phyloP scores from a whole-genome alignment of 352 stramenopile species.

The Plasmopara muralis region DNA sequence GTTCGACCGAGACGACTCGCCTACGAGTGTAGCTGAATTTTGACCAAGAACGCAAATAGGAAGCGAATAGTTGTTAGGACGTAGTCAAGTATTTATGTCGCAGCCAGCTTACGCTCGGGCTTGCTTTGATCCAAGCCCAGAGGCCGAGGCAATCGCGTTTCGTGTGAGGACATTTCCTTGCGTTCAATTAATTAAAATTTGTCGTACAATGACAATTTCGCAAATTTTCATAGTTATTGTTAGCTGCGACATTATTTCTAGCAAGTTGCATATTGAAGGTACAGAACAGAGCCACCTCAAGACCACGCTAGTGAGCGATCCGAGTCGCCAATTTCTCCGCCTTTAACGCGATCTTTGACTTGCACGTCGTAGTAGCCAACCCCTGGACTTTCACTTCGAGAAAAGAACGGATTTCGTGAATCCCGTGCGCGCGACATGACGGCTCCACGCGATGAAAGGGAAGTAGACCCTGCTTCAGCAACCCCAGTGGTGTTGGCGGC shows the following conservation, averaged over 20 bases:
- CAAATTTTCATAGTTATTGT: not conserved
- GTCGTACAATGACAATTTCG: not conserved
- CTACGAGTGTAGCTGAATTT: slow-evolving; percentile 56
- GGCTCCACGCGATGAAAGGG: slow-evolving; percentile 58
- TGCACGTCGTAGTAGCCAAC: slow-evolving; percentile 79
- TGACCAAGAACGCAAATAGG: slow-evolving; percentile 8
- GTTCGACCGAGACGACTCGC: slow-evolving; percentile 59
- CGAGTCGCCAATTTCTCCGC: slow-evolving; percentile 71
- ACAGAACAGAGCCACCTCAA: slow-evolving; percentile 23
- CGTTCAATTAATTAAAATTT: slow-evolving; percentile 11
- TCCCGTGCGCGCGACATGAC: slow-evolving; percentile 59
- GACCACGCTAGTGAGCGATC: slow-evolving; percentile 58
- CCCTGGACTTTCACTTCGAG: slow-evolving; percentile 59
- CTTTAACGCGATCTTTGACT: slow-evolving; percentile 52
- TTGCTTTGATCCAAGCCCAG: slow-evolving; percentile 14
- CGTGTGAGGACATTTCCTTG: slow-evolving; percentile 18
- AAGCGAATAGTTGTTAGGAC: slow-evolving; percentile 33
- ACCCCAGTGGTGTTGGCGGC: slow-evolving; percentile 24
- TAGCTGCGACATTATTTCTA: not conserved
- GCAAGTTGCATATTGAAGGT: too few species aligned
- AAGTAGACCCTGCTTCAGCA: slow-evolving; percentile 36
- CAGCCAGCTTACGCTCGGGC: slow-evolving; percentile 12
- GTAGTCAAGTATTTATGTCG: slow-evolving; percentile 49
- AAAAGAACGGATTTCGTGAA: slow-evolving; percentile 65
- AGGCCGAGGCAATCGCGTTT: slow-evolving; percentile 15